Conservation (phyloP, 1,139 yeast species). For the Yamadazyma friedrichii region DNA sequence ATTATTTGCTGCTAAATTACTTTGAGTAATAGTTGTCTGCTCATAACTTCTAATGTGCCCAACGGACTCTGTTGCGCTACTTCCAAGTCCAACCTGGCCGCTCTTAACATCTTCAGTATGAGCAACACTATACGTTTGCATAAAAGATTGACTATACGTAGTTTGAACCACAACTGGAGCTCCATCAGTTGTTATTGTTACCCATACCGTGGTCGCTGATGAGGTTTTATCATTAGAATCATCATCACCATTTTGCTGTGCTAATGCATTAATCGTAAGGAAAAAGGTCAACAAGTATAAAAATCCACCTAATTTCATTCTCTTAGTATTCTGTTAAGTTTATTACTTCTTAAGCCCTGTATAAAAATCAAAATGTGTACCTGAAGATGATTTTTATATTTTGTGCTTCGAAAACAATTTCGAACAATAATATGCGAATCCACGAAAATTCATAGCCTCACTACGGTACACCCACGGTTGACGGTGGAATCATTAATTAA, state of each 20-base stretch:
- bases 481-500: background rate
- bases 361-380: no score
- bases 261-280: constrained; percentile 19
- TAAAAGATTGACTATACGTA: constrained; percentile 31
- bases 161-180: constrained; percentile 26
- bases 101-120: constrained; percentile 21
- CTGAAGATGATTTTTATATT: no score
- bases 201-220: constrained; percentile 30
- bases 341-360: no score
- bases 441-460: background rate
- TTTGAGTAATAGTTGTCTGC: constrained; percentile 18
- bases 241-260: constrained; percentile 22
- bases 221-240: constrained; percentile 16
- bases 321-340: no score
- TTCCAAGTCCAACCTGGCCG: constrained; percentile 41
- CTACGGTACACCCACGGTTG: background rate
- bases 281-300: constrained; percentile 11
- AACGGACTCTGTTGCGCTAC: constrained; percentile 25
- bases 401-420: no score
- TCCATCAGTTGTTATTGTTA: constrained; percentile 37
- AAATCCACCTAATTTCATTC: background rate
- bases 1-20: constrained; percentile 9
- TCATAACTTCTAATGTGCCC: constrained; percentile 36
- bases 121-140: constrained; percentile 23
- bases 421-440: no score